Evolutionary conservation across 129 eudicot species (phyloP).

Genomic region (Centrapalus pauciflorus): DNA sequence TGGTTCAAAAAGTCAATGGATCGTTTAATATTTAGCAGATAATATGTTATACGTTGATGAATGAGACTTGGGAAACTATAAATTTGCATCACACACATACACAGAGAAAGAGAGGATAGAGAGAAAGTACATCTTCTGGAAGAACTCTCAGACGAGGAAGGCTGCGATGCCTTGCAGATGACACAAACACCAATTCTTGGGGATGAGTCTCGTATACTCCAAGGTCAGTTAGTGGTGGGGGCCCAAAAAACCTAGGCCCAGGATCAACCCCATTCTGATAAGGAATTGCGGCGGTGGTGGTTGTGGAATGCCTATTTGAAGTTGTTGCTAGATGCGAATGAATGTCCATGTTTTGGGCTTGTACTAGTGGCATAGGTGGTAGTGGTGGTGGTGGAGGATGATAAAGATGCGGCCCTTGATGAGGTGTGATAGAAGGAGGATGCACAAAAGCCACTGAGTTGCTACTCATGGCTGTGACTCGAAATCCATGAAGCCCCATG

Average conservation of each 20-base stretch:
- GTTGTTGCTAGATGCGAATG: constrained; percentile 47
- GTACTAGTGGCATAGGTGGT: constrained; percentile 36
- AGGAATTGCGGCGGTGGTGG: constrained; percentile 21
- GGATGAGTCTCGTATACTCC: constrained; percentile 49
- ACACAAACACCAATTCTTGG: constrained; percentile 39
- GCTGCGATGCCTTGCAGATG: constrained; percentile 48
- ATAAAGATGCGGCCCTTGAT: constrained; percentile 52
- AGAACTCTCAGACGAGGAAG: constrained; percentile 64
- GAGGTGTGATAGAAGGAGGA: constrained; percentile 32
- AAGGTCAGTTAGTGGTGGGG: constrained; percentile 45
- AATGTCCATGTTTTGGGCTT: constrained; percentile 44
- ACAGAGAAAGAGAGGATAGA: background rate
- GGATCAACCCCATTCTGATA: constrained; percentile 42
- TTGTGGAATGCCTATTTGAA: constrained; percentile 36
- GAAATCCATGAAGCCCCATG: constrained; percentile 53
- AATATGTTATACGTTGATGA: background rate
- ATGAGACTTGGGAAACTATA: background rate
- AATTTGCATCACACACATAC: background rate
- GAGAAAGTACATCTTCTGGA: constrained; percentile 60
- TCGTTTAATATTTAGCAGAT: background rate
- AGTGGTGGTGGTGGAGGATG: constrained; percentile 38
- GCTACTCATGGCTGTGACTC: constrained; percentile 42
- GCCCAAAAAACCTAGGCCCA: constrained; percentile 44
- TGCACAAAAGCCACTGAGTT: constrained; percentile 42
- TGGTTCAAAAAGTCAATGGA: background rate